Evolutionary conservation across 1,284 basidiomycete genomes (phyloP), one percentile per base, ranked within the genome.

Genomic region (Bothia castanella): DNA sequence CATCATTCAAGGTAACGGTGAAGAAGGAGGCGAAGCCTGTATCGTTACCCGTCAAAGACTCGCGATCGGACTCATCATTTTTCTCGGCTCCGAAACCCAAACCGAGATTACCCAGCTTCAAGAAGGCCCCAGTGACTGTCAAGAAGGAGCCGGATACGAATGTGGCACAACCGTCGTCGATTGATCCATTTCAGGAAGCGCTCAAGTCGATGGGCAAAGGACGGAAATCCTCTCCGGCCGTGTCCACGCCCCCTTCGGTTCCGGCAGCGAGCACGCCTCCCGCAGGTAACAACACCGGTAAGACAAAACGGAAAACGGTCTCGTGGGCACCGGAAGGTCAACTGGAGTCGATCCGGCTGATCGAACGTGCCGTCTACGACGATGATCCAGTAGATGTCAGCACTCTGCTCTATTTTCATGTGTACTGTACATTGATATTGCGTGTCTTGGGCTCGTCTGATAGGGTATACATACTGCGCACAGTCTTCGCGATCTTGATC

Each of bases 21-120:
- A 79, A 78, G 67, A 79, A 74, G 56, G 77, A 77, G 59, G 39
- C 55, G 3, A 75, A 72, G 54, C 69, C 74, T 20, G 40, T 66
- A 4, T 70, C 70, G 34, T 54, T 74, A 2, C 72, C 76, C 0
- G 77, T 80, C 45, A 88, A 88, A 66, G 85, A 85, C 56, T 84
- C 87, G 16, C 86, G 89, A 69, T 83, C 87, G 14, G 89, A 91
- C 65, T 84, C 83, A 35, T 88, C 86, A 2, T 91, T 91, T 69
- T 91, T 91, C 68, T 89, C 87, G 47, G 83, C 85, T 37, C 84
- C 87, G 8, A 89, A 89, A 63, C 78, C 82, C n/a, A 89, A 89
- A 62, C 79, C 84, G 35, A 87, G 83, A 66, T 72, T 90, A 23
- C 88, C 87, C 8, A 87, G 78, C 50, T 90, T 90, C 74, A 89